Percentiles rank a stretch among this genome's conserved stretches.
Evolutionary conservation across 352 stramenopile species (phyloP).

Genomic region (Phytophthora brassicae): DNA sequence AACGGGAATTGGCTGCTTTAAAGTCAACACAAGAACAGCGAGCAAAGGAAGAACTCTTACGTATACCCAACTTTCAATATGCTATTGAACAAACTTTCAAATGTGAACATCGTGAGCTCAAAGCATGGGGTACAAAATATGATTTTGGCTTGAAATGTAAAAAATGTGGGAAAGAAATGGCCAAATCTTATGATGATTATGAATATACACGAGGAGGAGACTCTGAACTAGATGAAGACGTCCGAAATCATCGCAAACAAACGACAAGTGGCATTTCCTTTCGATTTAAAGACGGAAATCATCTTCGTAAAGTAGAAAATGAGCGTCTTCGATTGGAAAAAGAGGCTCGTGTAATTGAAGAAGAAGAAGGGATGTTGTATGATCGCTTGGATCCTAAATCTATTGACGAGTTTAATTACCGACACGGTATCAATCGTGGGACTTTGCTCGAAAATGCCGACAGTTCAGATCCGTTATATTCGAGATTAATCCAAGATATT

Average conservation of each 20-base stretch:
- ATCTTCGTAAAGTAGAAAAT: conserved; percentile 53
- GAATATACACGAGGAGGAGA: conserved; percentile 52
- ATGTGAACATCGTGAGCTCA: conserved; percentile 61
- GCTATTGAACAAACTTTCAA: conserved; percentile 42
- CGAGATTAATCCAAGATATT: conserved; percentile 47
- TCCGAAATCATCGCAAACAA: conserved; percentile 52
- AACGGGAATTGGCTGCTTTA: conserved; percentile 33
- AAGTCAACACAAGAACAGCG: conserved; percentile 32
- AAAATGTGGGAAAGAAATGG: conserved; percentile 70
- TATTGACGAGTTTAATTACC: conserved; percentile 75
- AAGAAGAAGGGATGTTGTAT: conserved; percentile 57
- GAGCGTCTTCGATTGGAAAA: conserved; percentile 75
- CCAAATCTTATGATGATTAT: conserved; percentile 52
- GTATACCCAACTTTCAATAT: conserved; percentile 59
- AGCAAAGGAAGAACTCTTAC: conserved; percentile 43
- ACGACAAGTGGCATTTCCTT: conserved; percentile 40
- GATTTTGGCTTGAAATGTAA: conserved; percentile 59
- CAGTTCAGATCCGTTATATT: conserved; percentile 50
- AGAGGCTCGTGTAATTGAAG: conserved; percentile 54
- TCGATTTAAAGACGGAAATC: conserved; percentile 33
- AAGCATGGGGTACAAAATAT: conserved; percentile 73
- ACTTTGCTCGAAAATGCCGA: conserved; percentile 21
- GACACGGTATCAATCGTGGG: conserved; percentile 58
- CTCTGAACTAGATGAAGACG: conserved; percentile 47
- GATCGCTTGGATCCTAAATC: conserved; percentile 57